Evolutionary conservation across 345 rosid genomes (phyloP), one percentile per base, ranked within the genome.

Genomic region (Pistacia atlantica): DNA sequence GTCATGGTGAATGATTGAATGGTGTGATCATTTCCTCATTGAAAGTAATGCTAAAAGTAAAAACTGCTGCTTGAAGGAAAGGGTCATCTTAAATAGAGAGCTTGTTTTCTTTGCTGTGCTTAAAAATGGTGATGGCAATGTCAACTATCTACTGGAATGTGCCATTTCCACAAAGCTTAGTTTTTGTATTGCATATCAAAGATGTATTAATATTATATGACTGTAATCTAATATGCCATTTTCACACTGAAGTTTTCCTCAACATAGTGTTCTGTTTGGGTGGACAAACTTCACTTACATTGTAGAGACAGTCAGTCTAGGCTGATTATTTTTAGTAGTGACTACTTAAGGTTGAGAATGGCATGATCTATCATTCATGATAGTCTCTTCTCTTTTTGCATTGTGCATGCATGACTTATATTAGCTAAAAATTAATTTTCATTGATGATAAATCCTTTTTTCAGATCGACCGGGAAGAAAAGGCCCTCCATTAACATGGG

Each of bases 381-480:
- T 49, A 64, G 42, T 51, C 51, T 37, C 49, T 64, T 54, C 37
- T 35, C 8, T 16, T 54, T 48, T n/a, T 18, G 16, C 45, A 22
- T 11, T 46, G 10, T 58, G 67, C 16, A 56, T 69, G 1, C 75
- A 28, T 70, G 67, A 13, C 8, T 14, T 69, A 10, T 59, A 45
- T 72, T 60, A 28, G 33, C 33, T 58, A 11, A 51, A 51, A 25
- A 65, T 78, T 16, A 12, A 57, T 31, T 67, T 72, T 20, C 67
- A 51, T 65, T 46, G 20, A 72, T 71, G 75, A 63, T 75, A 60
- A 80, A 71, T 35, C 66, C 52, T 12, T 61, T 76, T 69, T 81
- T 69, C 82, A 96, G 99, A 96, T 84, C 95, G 98, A 46, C 99
- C 99, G 0, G 98, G 97, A 81, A 88, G 95, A 83, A 92, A 84